phyloP scores from a whole-genome alignment of 179 eudicot species.

The Silene noctiflora region DNA sequence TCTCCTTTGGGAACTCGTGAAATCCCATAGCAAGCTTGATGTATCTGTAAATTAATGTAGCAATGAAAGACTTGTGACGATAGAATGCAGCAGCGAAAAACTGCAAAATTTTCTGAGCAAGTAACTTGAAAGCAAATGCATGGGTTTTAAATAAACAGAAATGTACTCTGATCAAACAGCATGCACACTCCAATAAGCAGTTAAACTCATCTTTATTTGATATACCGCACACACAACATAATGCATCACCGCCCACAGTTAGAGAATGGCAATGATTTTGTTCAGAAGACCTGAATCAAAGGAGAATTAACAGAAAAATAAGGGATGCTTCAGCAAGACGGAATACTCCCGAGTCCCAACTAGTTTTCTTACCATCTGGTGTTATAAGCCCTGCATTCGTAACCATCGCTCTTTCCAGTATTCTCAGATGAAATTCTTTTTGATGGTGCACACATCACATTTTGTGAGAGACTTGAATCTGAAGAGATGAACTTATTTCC shows the following conservation, averaged over 20 bases:
- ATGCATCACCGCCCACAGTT: conserved; percentile 28
- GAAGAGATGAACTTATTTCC: conserved; percentile 28
- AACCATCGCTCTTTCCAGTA: conserved; percentile 20
- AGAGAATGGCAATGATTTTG: conserved; percentile 22
- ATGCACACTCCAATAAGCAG: conserved; percentile 50
- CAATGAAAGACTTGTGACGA: not conserved
- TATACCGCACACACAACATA: conserved; percentile 60
- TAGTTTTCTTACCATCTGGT: conserved; percentile 25
- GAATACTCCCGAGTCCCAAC: conserved; percentile 5
- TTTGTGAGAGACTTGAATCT: conserved; percentile 26
- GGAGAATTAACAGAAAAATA: conserved; percentile 11
- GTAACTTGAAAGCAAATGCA: conserved; percentile 12
- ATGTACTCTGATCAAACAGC: conserved; percentile 48
- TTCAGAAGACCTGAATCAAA: conserved; percentile 30
- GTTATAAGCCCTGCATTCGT: conserved; percentile 9
- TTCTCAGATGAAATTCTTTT: conserved; percentile 11
- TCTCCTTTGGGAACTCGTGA: conserved; percentile 48
- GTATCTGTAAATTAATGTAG: conserved; percentile 40
- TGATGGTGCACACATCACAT: conserved; percentile 23
- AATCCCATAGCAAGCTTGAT: conserved; percentile 71
- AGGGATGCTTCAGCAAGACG: conserved; percentile 11
- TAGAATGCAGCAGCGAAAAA: conserved; percentile 2
- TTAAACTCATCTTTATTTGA: conserved; percentile 42
- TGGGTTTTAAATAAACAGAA: not conserved
- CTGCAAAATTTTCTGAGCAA: conserved; percentile 4